Conservation (phyloP, 2,329 filamentous ascomycete species). For the Ustilaginoidea virens region DNA sequence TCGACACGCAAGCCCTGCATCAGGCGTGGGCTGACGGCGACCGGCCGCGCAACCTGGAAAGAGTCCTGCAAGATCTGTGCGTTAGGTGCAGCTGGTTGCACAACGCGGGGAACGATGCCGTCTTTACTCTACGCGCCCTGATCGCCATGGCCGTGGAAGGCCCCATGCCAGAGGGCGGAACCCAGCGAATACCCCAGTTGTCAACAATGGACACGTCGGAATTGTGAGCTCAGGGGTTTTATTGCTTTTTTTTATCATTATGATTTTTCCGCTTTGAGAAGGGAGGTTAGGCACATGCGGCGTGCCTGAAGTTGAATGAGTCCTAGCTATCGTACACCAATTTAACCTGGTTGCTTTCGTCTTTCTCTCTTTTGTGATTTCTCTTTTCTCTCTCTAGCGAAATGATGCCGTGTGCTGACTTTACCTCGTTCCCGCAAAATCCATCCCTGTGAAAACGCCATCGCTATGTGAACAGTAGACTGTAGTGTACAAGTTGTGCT, state of each 20-base stretch:
- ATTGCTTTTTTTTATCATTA: neutral
- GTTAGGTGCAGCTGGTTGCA: constrained; percentile 55
- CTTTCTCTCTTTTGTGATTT: no score
- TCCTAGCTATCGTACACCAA: constrained; percentile 1
- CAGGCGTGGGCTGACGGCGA: constrained; percentile 40
- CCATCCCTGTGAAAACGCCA: constrained; percentile 22
- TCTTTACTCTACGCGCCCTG: constrained; percentile 62
- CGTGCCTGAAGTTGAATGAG: neutral
- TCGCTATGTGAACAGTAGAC: constrained; percentile 29
- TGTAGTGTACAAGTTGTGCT: constrained; percentile 18
- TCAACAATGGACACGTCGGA: neutral
- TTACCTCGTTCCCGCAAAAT: constrained; percentile 9
- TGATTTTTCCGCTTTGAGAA: constrained; percentile 3
- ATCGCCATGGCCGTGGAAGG: constrained; percentile 27
- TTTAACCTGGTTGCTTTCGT: no score
- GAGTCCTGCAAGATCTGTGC: constrained; percentile 47
- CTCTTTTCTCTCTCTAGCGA: no score
- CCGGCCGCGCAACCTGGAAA: constrained; percentile 39
- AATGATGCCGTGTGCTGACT: constrained; percentile 1
- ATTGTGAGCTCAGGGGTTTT: neutral
- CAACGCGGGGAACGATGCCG: constrained; percentile 77
- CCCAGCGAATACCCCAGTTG: neutral
- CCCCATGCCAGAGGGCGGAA: neutral
- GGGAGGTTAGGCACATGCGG: constrained; percentile 1
- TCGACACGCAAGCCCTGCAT: constrained; percentile 64